These are phyloP conservation scores for Phaeosphaeriaceae sp. DNA, from an alignment of 2,329 filamentous ascomycete species.

Conservation along the genomic window DNA sequence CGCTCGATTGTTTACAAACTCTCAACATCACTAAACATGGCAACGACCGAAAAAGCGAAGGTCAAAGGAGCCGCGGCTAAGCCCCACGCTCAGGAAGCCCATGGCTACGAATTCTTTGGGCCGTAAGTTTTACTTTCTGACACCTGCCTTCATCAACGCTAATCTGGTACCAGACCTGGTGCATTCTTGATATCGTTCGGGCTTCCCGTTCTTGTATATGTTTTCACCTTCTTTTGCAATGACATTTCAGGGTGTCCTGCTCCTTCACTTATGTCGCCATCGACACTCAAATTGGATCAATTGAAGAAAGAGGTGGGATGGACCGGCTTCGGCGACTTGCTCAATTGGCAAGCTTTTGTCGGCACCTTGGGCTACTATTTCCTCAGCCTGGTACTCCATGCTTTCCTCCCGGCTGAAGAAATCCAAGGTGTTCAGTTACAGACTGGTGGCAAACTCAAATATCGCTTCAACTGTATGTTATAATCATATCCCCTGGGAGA, in stretches of 20 bases:
- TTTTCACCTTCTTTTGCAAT: constrained; percentile 86
- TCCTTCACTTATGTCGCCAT: constrained; percentile 77
- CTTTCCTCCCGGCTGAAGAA: constrained; percentile 76
- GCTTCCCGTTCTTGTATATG: constrained; percentile 78
- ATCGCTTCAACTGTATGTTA: constrained; percentile 69
- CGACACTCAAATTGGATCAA: constrained; percentile 71
- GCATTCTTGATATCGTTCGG: constrained; percentile 79
- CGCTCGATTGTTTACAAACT: constrained; percentile 11
- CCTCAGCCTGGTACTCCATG: constrained; percentile 75
- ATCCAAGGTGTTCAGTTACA: constrained; percentile 72
- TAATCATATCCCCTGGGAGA: constrained; percentile 9
- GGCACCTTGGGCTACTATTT: constrained; percentile 79
- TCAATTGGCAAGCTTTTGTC: constrained; percentile 71
- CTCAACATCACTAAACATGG: constrained; percentile 22
- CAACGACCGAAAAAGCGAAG: constrained; percentile 30
- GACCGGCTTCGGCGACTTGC: constrained; percentile 76
- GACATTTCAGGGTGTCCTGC: constrained; percentile 90
- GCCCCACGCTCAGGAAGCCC: constrained; percentile 32
- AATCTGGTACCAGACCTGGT: constrained; percentile 64
- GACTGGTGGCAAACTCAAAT: constrained; percentile 76
- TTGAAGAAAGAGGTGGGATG: constrained; percentile 84
- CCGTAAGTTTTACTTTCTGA: constrained; percentile 38
- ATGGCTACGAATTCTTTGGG: constrained; percentile 50
- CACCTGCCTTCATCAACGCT: constrained; percentile 9
- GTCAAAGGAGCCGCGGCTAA: constrained; percentile 13